Evolutionary conservation across 805 yeast species (phyloP), one percentile per base, ranked within the genome.

Genomic region (Naumovozyma baii): DNA sequence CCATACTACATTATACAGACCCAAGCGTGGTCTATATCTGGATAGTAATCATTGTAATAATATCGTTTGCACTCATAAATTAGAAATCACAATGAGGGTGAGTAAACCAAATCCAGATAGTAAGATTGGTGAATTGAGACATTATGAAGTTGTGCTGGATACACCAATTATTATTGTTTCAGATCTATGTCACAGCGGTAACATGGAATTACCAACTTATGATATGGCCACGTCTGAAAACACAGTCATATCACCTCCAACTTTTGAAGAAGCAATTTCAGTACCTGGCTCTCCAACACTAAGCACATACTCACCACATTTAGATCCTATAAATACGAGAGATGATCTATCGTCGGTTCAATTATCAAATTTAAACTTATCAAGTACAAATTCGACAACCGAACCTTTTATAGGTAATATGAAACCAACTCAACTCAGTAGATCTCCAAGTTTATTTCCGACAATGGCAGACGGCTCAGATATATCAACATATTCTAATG

Each of bases 121-220:
- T 10, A 62, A 60, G 29, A 61, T 65, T 2, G 46, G 49, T 3
- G 73, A 72, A 45, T 60, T 76, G 63, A 86, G 80, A 50, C 88
- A 83, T 55, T 83, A 78, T 51, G 94, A 83, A 49, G 88, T 83
- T 16, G 74, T 83, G 33, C 81, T 83, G 31, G 92, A 83, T 53
- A 81, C 90, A 0, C 92, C 92, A 0, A 67, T 83, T 29, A 68
- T 72, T 22, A 55, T 76, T 15, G 62, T 74, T n/a, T 71, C 77
- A 10, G 63, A 63, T 26, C 47, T 59, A 3, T 69, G 73, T 47
- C 55, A 53, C 2, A 51, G 55, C 17, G 67, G 61, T 5, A 66
- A 57, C 41, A 53, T 63, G 42, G 62, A 60, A 9, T 48, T 69
- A 13, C 73, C 73, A 4, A 55, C 61, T 2, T 68, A 68, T 34